Base-by-base conservation (phyloP, 176 grass and related monocot genomes). In the Oryza nivara region DNA sequence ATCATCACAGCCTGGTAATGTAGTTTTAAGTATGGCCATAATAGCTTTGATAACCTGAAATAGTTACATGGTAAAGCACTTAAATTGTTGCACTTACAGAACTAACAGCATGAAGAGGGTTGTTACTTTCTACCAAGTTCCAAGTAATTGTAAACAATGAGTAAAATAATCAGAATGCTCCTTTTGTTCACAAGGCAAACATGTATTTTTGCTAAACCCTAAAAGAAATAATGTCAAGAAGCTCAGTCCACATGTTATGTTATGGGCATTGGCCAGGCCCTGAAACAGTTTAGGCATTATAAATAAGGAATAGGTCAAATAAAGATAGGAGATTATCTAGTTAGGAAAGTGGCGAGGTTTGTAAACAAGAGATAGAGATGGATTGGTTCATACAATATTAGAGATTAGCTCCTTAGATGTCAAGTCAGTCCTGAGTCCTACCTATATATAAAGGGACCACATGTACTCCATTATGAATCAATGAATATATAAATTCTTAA, bases 21-120 rank as follows among this genome's bases (percentile, higher is more conserved):
- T 90, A 25, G 91, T 93, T 68, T 71, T 89, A 56, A 98, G 87
- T 92, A 98, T 90, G 85, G 92, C 91, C 82, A 98, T 86, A 81
- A 95, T 93, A 77, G 91, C 83, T 88, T 98, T 95, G 88, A 95
- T 93, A 77, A 92, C 85, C 95, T 95, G 76, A 32, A 83, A 89
- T 65, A 68, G 35, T 75, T 81, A 26, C 51, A 74, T n/a, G 43
- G 41, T 52, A 80, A 80, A 85, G 49, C 49, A 80, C 65, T 81
- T n/a, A 28, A 34, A 60, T 74, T 70, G n/a, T 67, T 45, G 70
- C 15, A 49, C 16, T 75, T 45, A 56, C n/a, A 70, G 8, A 80
- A 69, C n/a, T 61, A 26, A 85, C 61, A 76, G 48, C 20, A 40
- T 20, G 12, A 54, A 76, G n/a, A 70, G 22, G 52, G 51, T 40